phyloP scores from a whole-genome alignment of 2,329 filamentous ascomycete genomes.

The Xylaria hypoxylon region DNA sequence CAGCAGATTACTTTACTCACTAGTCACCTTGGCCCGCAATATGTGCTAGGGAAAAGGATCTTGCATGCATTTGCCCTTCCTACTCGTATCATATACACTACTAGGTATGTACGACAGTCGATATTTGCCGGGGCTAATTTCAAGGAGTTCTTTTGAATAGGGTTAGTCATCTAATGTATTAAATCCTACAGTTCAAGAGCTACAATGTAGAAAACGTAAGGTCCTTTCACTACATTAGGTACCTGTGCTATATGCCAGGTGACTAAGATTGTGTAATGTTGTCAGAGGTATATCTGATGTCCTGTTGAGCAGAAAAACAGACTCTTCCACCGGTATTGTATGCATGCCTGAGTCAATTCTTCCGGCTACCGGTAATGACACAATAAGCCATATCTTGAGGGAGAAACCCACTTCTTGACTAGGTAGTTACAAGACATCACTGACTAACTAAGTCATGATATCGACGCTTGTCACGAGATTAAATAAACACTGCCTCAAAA shows the following conservation, averaged over 20 bases:
- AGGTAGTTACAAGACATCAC: background rate
- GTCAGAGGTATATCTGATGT: background rate
- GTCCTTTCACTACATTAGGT: too few relatives aligned
- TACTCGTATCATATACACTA: conserved; percentile 22
- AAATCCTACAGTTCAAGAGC: conserved; percentile 9
- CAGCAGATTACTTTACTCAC: conserved; percentile 22
- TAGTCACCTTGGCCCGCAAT: conserved; percentile 27
- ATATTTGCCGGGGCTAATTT: conserved; percentile 37
- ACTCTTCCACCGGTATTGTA: background rate
- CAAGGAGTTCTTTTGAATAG: conserved; percentile 11
- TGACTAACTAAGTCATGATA: conserved; percentile 12
- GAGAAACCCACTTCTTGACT: conserved; percentile 4
- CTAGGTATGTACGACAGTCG: background rate
- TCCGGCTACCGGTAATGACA: conserved; percentile 11
- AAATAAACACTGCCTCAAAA: background rate
- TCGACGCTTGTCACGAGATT: conserved; percentile 10
- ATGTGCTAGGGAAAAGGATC: conserved; percentile 31
- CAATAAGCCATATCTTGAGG: background rate
- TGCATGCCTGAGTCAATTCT: conserved; percentile 4
- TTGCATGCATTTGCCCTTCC: conserved; percentile 30
- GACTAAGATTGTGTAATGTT: background rate
- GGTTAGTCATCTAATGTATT: conserved; percentile 3
- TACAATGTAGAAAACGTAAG: too few relatives aligned
- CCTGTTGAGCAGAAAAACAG: background rate
- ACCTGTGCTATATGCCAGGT: conserved; percentile 5